Percentiles rank a stretch among this genome's conserved stretches.
Conservation (phyloP, 140 eudicot genomes). For the Oenanthe javanica region DNA sequence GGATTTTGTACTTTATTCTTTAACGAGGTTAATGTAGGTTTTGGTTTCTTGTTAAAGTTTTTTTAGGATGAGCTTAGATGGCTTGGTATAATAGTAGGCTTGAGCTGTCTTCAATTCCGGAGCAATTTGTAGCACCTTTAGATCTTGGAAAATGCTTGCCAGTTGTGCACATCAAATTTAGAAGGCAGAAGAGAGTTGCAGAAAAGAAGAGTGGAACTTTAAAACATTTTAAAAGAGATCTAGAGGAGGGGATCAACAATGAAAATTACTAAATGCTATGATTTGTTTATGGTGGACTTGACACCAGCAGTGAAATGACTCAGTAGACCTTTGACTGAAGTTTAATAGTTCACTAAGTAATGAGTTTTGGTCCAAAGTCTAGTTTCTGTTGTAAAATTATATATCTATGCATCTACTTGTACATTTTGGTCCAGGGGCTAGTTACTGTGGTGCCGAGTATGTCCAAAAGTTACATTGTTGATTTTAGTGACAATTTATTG, state of each 20-base stretch:
- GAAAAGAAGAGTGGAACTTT: background rate
- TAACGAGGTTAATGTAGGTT: slow-evolving; percentile 4
- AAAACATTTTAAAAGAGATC: slow-evolving; percentile 2
- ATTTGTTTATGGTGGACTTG: background rate
- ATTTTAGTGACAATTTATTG: background rate
- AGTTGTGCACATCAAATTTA: background rate
- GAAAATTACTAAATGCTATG: background rate
- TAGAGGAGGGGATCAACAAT: background rate
- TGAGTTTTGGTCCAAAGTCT: slow-evolving; percentile 2
- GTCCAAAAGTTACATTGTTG: background rate
- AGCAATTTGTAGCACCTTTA: slow-evolving; percentile 4
- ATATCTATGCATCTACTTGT: background rate
- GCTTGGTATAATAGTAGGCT: slow-evolving; percentile 4
- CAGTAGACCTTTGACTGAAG: background rate
- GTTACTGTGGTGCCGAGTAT: background rate
- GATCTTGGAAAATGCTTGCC: background rate
- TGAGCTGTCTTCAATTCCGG: background rate
- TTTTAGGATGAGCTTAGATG: background rate
- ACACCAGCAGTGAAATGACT: background rate
- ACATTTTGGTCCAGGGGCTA: background rate
- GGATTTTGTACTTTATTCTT: slow-evolving; percentile 5
- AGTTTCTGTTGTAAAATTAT: background rate
- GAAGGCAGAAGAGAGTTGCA: slow-evolving; percentile 1
- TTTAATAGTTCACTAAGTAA: background rate
- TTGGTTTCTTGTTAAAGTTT: slow-evolving; percentile 1